These are phyloP conservation scores for Firmiana major DNA, from an alignment of 345 rosid genomes.

Conservation along the genomic window DNA sequence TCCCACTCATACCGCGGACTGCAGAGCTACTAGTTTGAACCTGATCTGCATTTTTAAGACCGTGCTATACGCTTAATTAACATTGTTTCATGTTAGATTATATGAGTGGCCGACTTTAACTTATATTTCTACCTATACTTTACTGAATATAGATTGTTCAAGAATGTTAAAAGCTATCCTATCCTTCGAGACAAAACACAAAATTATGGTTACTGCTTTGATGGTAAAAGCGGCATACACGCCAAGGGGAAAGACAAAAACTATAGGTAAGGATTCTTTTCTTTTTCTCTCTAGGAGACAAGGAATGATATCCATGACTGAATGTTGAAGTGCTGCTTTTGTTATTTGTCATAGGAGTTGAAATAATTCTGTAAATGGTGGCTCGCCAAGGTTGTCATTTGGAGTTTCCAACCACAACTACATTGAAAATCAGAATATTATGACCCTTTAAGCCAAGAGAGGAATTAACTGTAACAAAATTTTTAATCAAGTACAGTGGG, in stretches of 20 bases:
- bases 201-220: not conserved
- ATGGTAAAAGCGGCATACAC: not conserved
- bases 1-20: no score
- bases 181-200: not conserved
- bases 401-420: not conserved
- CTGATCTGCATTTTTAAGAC: not conserved
- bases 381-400: not conserved
- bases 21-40: no score
- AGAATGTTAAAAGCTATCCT: not conserved
- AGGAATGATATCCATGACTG: constrained; percentile 4
- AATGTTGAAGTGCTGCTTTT: not conserved
- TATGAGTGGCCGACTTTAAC: not conserved
- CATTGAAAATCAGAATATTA: not conserved
- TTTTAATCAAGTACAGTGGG: not conserved
- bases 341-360: not conserved
- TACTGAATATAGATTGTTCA: not conserved
- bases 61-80: not conserved
- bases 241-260: not conserved
- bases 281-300: not conserved
- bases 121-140: not conserved
- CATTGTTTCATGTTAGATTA: not conserved
- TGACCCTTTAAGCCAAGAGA: not conserved
- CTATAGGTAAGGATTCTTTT: not conserved
- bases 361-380: not conserved
- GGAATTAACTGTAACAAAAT: not conserved